Evolutionary conservation across 208 protist species (phyloP).

Genomic region (Kentomonas sorsogonicus): DNA sequence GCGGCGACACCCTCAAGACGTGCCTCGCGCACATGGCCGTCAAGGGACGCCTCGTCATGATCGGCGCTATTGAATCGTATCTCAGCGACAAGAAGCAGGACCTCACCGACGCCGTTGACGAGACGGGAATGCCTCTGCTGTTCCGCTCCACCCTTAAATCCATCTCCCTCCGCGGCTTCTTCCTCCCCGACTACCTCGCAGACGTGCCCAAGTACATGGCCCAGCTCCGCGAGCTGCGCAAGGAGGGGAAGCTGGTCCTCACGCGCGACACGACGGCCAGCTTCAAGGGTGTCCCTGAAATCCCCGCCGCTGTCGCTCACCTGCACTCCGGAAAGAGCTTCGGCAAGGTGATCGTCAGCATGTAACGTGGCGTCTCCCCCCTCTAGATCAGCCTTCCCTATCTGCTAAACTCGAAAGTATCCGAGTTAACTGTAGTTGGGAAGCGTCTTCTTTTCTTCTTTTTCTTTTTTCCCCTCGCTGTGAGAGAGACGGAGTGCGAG

Average conservation of each 20-base stretch:
- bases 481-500: background rate
- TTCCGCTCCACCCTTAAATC: slow-evolving; percentile 16
- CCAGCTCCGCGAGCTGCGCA: slow-evolving; percentile 20
- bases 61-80: slow-evolving; percentile 78
- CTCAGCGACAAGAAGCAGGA: slow-evolving; percentile 12
- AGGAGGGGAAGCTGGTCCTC: slow-evolving; percentile 15
- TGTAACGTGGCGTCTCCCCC: too few species aligned
- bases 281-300: slow-evolving; percentile 48
- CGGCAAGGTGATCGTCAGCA: slow-evolving; percentile 57
- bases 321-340: slow-evolving; percentile 57
- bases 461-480: too few species aligned
- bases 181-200: slow-evolving; percentile 30
- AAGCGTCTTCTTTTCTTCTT: too few species aligned
- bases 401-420: too few species aligned
- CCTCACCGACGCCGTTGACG: slow-evolving; percentile 22
- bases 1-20: slow-evolving; percentile 70
- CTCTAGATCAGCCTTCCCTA: too few species aligned
- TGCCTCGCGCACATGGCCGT: slow-evolving; percentile 57
- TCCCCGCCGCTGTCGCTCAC: slow-evolving; percentile 66
- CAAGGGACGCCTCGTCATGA: slow-evolving; percentile 60
- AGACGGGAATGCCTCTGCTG: too few species aligned
- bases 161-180: slow-evolving; percentile 44
- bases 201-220: slow-evolving; percentile 20
- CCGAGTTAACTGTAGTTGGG: too few species aligned
- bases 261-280: slow-evolving; percentile 29